A percentile compares a stretch with the other conserved stretches of the same genome.
Conservation (phyloP, 208 protist species). For the Trypanosoma vivax region DNA sequence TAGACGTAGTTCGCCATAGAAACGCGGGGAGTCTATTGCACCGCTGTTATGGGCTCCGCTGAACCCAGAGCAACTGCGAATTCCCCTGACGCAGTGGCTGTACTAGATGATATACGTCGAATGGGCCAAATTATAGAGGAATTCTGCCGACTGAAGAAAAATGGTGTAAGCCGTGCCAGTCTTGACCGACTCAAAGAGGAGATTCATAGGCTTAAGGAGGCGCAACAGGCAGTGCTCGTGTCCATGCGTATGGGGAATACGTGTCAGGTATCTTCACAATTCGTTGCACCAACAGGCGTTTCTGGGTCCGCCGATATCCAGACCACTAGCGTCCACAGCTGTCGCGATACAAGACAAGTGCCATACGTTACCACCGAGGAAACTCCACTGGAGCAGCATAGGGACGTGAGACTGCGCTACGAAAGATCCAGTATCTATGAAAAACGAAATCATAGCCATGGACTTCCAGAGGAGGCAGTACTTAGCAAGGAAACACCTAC, state of each 20-base stretch:
- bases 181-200: constrained; percentile 19
- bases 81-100: constrained; percentile 14
- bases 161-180: constrained; percentile 22
- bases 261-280: neutral
- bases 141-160: constrained; percentile 31
- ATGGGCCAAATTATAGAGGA: constrained; percentile 31
- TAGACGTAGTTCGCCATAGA: too few relatives aligned
- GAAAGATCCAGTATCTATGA: neutral
- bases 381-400: neutral
- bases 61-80: neutral
- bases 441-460: neutral
- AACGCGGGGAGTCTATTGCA: too few relatives aligned
- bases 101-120: constrained; percentile 34
- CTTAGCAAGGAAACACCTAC: neutral
- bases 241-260: neutral
- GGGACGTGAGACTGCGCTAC: neutral
- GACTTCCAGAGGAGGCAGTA: neutral
- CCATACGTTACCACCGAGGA: neutral
- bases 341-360: neutral
- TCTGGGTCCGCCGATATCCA: neutral
- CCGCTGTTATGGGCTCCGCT: too few relatives aligned
- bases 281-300: neutral
- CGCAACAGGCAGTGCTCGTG: constrained; percentile 10
- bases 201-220: constrained; percentile 21
- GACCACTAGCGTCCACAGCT: neutral